Evolutionary conservation across 106 monocot species (phyloP), one percentile per base, ranked within the genome.

Genomic region (Acanthochlamys bracteata): DNA sequence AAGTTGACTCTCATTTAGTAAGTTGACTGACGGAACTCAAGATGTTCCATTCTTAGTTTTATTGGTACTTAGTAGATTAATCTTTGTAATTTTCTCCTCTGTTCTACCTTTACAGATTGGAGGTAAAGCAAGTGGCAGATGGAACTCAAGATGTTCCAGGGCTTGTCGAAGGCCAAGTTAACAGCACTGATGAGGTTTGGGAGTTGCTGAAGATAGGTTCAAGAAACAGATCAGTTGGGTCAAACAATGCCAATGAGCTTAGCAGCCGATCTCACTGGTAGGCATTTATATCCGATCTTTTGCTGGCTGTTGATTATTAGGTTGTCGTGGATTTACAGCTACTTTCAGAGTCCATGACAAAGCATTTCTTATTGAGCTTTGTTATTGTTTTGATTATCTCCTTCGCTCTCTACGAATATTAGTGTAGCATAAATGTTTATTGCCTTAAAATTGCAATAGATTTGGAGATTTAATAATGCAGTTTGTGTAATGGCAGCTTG

Each of bases 231-330:
- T 84, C 95, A 0, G 95, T 96, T 68, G 90, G 95, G 20, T 84
- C 90, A 41, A 96, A 90, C 11, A 78, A 62, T 82, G 95, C 95
- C 26, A 96, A 96, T 78, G 90, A 96, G 43, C 82, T 84, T 21
- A 96, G 95, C 40, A 96, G 95, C 66, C 90, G 95, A 26, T 96
- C 95, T 64, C 95, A 96, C 71, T 82, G 84, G 95, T 96, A 56
- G 74, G 46, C 17, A 49, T 3, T 73, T 17, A 68, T 57, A 52
- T 54, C 15, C 55, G 25, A 14, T 46, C 24, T 39, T n/a, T 46
- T 57, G 33, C 33, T 33, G 33, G 33, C 33, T 33, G 33, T 6
- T 33, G 33, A 33, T 33, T 33, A 33, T 33, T 33, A 33, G n/a
- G 33, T 33, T 33, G 33, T 33, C 33, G 33, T 33, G 33, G 33